phyloP scores from a whole-genome alignment of 768 basidiomycete species.

The Phylloporus arenicola region DNA sequence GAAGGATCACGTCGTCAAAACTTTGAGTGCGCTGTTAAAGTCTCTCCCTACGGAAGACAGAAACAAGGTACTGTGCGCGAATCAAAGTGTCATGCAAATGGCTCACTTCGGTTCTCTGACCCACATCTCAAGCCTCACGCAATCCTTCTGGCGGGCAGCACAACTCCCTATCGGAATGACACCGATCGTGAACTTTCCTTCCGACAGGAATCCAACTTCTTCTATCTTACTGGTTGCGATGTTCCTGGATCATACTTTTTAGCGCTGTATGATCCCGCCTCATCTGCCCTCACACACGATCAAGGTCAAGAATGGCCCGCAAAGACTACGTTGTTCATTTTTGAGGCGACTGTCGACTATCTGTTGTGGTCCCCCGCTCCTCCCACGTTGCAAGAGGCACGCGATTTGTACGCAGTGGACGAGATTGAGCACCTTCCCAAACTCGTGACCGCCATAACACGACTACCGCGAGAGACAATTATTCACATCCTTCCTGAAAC shows the following conservation, averaged over 20 bases:
- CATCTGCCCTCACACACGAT: slow-evolving; percentile 18
- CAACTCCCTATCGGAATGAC: slow-evolving; percentile 64
- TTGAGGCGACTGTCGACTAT: slow-evolving; percentile 63
- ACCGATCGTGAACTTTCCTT: slow-evolving; percentile 80
- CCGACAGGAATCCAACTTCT: slow-evolving; percentile 80
- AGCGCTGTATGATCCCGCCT: slow-evolving; percentile 45
- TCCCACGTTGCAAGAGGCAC: slow-evolving; percentile 55
- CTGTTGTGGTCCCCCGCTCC: slow-evolving; percentile 90
- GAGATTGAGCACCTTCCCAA: slow-evolving; percentile 44
- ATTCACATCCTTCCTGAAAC: slow-evolving; percentile 59
- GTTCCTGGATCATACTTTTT: slow-evolving; percentile 69
- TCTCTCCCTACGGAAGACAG: slow-evolving; percentile 46
- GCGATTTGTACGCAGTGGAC: slow-evolving; percentile 55
- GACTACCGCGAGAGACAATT: slow-evolving; percentile 46
- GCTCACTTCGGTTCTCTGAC: not conserved
- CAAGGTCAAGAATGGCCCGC: slow-evolving; percentile 34
- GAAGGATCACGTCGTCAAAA: slow-evolving; percentile 47
- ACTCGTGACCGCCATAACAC: slow-evolving; percentile 44
- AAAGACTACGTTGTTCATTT: slow-evolving; percentile 68
- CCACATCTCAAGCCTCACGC: slow-evolving; percentile 53
- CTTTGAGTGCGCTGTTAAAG: slow-evolving; percentile 46
- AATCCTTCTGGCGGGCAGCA: slow-evolving; percentile 60
- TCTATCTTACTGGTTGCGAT: slow-evolving; percentile 77
- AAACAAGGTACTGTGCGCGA: slow-evolving; percentile 40
- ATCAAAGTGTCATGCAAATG: not conserved